These are phyloP conservation scores for Fusarium pseudoanthophilum DNA, from an alignment of 2,329 filamentous ascomycete genomes.

Conservation along the genomic window DNA sequence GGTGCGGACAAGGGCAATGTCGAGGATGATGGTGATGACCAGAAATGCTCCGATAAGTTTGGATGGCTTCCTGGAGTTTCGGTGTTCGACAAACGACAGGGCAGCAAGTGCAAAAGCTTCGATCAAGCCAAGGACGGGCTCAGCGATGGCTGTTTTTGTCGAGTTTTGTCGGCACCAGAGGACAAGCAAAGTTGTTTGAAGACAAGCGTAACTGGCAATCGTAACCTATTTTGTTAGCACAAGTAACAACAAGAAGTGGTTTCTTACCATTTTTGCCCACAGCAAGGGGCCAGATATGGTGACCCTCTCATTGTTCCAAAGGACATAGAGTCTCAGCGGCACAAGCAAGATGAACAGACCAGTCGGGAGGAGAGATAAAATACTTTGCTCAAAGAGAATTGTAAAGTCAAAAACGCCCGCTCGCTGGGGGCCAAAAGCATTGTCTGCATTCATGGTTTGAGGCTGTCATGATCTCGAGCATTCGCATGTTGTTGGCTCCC, in stretches of 20 bases:
- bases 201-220: conserved; percentile 11
- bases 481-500: neutral
- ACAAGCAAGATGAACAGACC: conserved; percentile 40
- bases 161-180: conserved; percentile 44
- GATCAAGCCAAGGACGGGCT: conserved; percentile 42
- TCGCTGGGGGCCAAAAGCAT: conserved; percentile 42
- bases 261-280: conserved; percentile 40
- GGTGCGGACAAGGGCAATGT: conserved; percentile 48
- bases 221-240: conserved; percentile 22
- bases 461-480: neutral
- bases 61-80: conserved; percentile 47
- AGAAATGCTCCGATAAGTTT: conserved; percentile 48
- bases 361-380: conserved; percentile 45
- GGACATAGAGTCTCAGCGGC: conserved; percentile 24
- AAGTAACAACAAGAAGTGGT: rapidly evolving
- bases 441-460: conserved; percentile 19
- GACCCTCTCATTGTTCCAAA: conserved; percentile 16
- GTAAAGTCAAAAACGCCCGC: conserved; percentile 46
- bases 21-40: conserved; percentile 48
- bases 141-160: conserved; percentile 45
- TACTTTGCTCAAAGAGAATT: conserved; percentile 47
- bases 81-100: conserved; percentile 51
- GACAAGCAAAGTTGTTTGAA: conserved; percentile 42
- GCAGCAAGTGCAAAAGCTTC: conserved; percentile 42
- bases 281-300: conserved; percentile 19